Evolutionary conservation across 352 stramenopile species (phyloP), one percentile per base, ranked within the genome.

Genomic region (Phytopythium boreale): DNA sequence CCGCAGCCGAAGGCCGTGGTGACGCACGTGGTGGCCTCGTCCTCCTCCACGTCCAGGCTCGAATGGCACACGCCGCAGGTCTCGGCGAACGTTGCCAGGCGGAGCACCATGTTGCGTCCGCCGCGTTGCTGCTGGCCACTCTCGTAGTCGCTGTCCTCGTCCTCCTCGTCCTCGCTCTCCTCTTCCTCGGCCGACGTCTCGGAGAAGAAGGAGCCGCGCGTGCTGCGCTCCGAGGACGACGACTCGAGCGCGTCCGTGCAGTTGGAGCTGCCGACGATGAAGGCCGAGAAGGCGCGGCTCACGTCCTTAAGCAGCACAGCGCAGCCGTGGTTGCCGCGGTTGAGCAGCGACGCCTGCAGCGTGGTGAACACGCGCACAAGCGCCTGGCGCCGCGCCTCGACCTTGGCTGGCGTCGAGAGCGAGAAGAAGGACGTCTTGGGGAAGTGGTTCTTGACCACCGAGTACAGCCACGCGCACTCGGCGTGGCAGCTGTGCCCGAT

Each of bases 391-490:
- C 70, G 67, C 26, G 61, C 70, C 63, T 77, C 63, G 52, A 77
- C 61, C 46, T 50, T 74, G 63, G 66, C 68, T 12, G 55, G 22
- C 36, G 34, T 31, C 11, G 34, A 8, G 34, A 24, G 3, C 34
- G 58, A 37, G 24, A 83, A 77, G 8, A 79, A 52, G 22, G 66
- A 73, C 26, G 63, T 51, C 61, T 78, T 80, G 6, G 83, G 79
- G 43, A 90, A 92, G 56, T 84, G 76, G n/a, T 79, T 78, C 61
- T 78, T 81, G 39, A 88, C 58, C 31, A 81, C 82, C 56, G 59
- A 77, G 72, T 84, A 74, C 24, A 92, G 70, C 75, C 74, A 92
- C 14, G 67, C 71, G 68, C 83, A 92, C 51, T 90, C 79, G 52
- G 80, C 76, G 52, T 77, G 79, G 67, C 83, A 92, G 36, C 62